A percentile compares a stretch with the other conserved stretches of the same genome.
Conservation (phyloP, 805 yeast genomes). For the Huiozyma naganishii region DNA sequence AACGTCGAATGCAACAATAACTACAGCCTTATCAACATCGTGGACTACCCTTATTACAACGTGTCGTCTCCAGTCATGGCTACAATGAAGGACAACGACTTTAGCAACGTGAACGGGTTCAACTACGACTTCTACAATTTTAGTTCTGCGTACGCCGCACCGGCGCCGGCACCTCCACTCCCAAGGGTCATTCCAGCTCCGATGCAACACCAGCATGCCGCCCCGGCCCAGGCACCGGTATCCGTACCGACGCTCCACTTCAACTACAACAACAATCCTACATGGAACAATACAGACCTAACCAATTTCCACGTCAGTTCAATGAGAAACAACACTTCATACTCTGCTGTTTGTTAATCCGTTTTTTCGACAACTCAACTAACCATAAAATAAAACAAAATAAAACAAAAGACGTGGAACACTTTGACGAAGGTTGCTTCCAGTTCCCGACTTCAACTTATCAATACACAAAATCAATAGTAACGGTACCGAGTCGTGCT, state of each 20-base stretch:
- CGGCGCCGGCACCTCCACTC: neutral
- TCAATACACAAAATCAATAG: no score
- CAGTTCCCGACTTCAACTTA: no score
- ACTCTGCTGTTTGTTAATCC: neutral
- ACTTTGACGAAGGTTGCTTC: no score
- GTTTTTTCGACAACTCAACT: no score
- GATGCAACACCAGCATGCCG: neutral
- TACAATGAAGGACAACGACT: constrained; percentile 2
- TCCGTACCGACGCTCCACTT: neutral
- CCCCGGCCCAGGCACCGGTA: constrained; percentile 3
- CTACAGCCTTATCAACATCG: neutral
- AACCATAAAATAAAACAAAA: no score
- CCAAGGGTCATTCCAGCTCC: neutral
- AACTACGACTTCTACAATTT: constrained; percentile 17
- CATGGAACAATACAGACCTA: constrained; percentile 1
- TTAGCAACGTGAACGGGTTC: constrained; percentile 3
- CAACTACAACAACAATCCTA: neutral
- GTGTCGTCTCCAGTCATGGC: constrained; percentile 3
- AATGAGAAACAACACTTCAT: neutral
- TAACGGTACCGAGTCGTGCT: no score
- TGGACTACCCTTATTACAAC: neutral
- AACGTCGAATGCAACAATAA: neutral
- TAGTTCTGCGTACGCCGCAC: constrained; percentile 2
- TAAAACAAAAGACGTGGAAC: no score
- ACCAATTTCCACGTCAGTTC: constrained; percentile 1